Evolutionary conservation across 768 basidiomycete species (phyloP), one percentile per base, ranked within the genome.

Genomic region (Russula dissimulans): DNA sequence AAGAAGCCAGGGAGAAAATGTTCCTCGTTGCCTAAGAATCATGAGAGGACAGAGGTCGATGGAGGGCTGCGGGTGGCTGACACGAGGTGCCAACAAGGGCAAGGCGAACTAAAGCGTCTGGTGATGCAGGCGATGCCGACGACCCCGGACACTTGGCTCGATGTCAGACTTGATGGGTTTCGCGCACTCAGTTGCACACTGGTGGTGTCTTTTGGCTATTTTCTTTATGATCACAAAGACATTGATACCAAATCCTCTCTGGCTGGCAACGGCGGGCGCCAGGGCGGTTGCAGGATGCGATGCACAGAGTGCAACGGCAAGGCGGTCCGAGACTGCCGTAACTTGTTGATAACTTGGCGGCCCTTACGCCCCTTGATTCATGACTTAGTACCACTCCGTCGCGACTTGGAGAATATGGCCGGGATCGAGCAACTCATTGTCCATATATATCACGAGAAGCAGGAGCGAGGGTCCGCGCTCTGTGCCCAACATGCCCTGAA

Each of bases 401-500:
- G 12, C 52, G 12, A 49, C 45, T 31, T 56, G 26, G 36, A 47
- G 26, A 17, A 58, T 55, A 89, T 88, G 86, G 76, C 83, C 32
- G 78, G 79, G 52, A 74, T 87, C 41, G 81, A 87, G 65, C 67
- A 65, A 32, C 76, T 91, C 10, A 65, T 76, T 12, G 69, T 76
- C 8, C 69, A 78, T 10, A 86, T 92, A 59, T 91, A 91, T 70
- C 88, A 91, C 71, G 89, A 92, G 69, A 80, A 71, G 62, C 90
- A 93, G 71, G 80, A 91, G 69, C 64, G 73, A 58, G 89, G 88
- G 26, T 90, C 89, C 3, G 88, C 88, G 81, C 79, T 92, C 34
- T 93, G 91, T 69, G 91, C 90, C 12, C 90, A 92, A 68, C 89
- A 93, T 73, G 89, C 91, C 8, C 76, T 93, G 36, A 93, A 92